Evolutionary conservation across 805 yeast genomes (phyloP).

Genomic region (Metschnikowia lunata): DNA sequence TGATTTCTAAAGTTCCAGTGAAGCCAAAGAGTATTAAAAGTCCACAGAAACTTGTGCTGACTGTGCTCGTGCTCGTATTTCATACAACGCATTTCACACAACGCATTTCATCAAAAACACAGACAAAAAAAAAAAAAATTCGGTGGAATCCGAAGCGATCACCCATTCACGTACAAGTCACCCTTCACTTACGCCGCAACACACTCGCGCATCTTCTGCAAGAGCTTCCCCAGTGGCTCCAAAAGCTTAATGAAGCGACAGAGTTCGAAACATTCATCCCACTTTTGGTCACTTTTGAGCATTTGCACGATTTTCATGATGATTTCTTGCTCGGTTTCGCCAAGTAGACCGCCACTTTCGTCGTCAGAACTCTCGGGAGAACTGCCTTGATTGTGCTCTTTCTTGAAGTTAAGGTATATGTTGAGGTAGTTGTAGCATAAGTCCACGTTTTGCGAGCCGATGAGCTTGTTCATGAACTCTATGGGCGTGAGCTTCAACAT

Average conservation of each 20-base stretch:
- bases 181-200: not conserved
- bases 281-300: conserved; percentile 37
- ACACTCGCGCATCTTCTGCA: conserved; percentile 10
- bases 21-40: too few species aligned
- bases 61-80: too few species aligned
- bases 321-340: conserved; percentile 34
- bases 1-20: too few species aligned
- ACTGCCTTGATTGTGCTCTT: conserved; percentile 20
- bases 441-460: conserved; percentile 39
- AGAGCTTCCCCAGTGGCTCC: conserved; percentile 37
- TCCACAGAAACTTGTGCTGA: too few species aligned
- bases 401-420: conserved; percentile 48
- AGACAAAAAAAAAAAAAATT: too few species aligned
- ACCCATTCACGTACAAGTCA: too few species aligned
- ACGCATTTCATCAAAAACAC: too few species aligned
- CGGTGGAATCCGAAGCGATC: too few species aligned
- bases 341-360: conserved; percentile 5
- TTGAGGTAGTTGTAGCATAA: conserved; percentile 50
- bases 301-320: conserved; percentile 42
- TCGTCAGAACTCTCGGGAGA: not conserved
- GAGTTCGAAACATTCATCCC: conserved; percentile 53
- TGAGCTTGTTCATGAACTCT: conserved; percentile 38
- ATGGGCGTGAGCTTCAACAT: conserved; percentile 42
- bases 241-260: conserved; percentile 50
- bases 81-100: too few species aligned